phyloP scores from a whole-genome alignment of 345 rosid genomes.

The Nasturtium officinale region DNA sequence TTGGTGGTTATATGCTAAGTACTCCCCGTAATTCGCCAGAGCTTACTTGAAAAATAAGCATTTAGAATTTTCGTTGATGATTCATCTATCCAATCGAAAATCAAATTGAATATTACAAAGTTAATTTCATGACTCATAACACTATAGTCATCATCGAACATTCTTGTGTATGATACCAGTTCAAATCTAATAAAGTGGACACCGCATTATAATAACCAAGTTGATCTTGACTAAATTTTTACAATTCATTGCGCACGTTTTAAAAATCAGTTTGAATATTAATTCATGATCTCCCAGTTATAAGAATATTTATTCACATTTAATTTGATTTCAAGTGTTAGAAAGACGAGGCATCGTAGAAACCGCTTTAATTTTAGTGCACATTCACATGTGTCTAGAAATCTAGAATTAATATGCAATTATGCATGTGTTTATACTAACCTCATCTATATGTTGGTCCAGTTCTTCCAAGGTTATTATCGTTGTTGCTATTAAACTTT shows the following conservation, averaged over 20 bases:
- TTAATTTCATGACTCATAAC: neutral
- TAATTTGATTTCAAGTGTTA: neutral
- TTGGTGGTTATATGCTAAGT: neutral
- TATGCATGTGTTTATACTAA: neutral
- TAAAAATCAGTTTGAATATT: neutral
- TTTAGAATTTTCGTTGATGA: neutral
- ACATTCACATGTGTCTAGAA: neutral
- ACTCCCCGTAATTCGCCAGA: neutral
- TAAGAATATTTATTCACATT: neutral
- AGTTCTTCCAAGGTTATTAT: neutral
- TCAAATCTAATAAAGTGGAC: neutral
- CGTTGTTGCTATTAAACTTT: neutral
- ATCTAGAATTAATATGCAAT: neutral
- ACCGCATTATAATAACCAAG: neutral
- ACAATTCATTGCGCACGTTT: neutral
- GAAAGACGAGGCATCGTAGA: neutral
- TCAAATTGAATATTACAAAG: neutral
- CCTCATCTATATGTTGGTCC: neutral
- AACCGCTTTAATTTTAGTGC: neutral
- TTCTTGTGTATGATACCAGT: neutral
- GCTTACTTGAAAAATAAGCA: slow-evolving; percentile 11
- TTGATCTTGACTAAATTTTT: too few species aligned
- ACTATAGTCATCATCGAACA: neutral
- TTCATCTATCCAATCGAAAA: neutral
- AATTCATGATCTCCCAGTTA: neutral